Percentiles rank a stretch among this genome's conserved stretches.
Conservation (phyloP, 331 rosid species). For the Malus hybrid region DNA sequence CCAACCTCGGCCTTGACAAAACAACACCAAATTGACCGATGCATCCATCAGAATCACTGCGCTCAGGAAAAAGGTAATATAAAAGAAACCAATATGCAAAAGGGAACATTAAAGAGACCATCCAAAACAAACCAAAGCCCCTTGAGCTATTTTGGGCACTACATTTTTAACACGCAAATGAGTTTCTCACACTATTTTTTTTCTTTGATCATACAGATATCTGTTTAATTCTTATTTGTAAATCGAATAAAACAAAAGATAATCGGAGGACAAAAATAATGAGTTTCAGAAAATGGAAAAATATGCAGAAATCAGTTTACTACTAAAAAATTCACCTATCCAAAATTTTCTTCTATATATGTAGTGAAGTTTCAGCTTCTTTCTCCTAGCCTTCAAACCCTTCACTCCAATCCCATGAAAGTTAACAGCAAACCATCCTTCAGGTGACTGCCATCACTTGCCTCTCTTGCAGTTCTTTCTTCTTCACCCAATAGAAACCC, state of each 20-base stretch:
- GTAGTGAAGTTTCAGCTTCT: constrained; percentile 14
- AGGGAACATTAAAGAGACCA: not conserved
- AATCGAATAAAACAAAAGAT: not conserved
- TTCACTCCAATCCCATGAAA: constrained; percentile 12
- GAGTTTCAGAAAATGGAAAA: not conserved
- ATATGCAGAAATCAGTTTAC: not conserved
- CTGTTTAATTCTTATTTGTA: not conserved
- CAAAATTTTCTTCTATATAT: constrained; percentile 27
- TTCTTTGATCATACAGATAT: no score
- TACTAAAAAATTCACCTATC: not conserved
- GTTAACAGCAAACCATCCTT: not conserved
- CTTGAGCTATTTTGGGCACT: not conserved
- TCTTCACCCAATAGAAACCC: not conserved
- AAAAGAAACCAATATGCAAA: not conserved
- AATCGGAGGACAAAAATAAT: no score
- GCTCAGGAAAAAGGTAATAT: no score
- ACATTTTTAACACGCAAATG: not conserved
- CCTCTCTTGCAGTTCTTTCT: constrained; percentile 5
- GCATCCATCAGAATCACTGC: no score
- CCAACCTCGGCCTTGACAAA: no score
- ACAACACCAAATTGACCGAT: no score
- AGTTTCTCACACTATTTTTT: no score
- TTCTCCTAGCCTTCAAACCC: not conserved
- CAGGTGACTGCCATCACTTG: not conserved
- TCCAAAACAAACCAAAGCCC: not conserved